Conservation (phyloP, 2,329 filamentous ascomycete genomes). For the Leptographium radiaticola region DNA sequence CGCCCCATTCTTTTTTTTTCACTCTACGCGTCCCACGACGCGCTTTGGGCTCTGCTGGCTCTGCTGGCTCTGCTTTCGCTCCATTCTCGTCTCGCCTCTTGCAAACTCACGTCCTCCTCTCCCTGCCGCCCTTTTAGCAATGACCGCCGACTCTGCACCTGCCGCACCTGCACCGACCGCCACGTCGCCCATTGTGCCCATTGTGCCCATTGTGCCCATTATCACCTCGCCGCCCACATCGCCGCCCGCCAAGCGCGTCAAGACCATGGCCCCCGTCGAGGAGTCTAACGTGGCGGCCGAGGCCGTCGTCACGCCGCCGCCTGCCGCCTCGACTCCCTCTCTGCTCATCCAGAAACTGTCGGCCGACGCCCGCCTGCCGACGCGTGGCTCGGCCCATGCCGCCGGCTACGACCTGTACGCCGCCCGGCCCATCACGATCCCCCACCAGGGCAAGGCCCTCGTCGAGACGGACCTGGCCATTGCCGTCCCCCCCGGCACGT, state of each 20-base stretch:
- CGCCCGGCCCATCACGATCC: slow-evolving; percentile 60
- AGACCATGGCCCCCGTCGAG: slow-evolving; percentile 29
- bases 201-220: slow-evolving; percentile 12
- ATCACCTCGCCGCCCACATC: slow-evolving; percentile 50
- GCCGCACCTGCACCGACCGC: not conserved
- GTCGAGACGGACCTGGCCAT: slow-evolving; percentile 89
- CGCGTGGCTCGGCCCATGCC: slow-evolving; percentile 75
- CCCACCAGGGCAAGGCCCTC: slow-evolving; percentile 68
- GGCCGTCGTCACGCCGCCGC: slow-evolving; percentile 9
- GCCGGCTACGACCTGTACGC: slow-evolving; percentile 93
- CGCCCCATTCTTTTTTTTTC: not conserved
- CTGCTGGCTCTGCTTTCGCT: too few species aligned
- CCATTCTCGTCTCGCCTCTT: not conserved
- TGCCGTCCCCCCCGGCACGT: slow-evolving; percentile 80
- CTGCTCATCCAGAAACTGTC: slow-evolving; percentile 84
- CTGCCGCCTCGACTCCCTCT: slow-evolving; percentile 19
- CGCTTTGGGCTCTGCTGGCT: not conserved
- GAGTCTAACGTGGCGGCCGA: slow-evolving; percentile 14
- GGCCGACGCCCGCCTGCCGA: slow-evolving; percentile 66
- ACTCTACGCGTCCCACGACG: slow-evolving; percentile 9
- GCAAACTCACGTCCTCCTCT: not conserved
- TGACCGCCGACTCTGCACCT: slow-evolving; percentile 7
- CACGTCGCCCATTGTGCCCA: slow-evolving; percentile 9
- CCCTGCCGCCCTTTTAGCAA: not conserved
- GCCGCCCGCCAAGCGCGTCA: slow-evolving; percentile 69